These are phyloP conservation scores for Jaltomata sinuosa DNA, from an alignment of 257 asterid genomes.

Conservation along the genomic window DNA sequence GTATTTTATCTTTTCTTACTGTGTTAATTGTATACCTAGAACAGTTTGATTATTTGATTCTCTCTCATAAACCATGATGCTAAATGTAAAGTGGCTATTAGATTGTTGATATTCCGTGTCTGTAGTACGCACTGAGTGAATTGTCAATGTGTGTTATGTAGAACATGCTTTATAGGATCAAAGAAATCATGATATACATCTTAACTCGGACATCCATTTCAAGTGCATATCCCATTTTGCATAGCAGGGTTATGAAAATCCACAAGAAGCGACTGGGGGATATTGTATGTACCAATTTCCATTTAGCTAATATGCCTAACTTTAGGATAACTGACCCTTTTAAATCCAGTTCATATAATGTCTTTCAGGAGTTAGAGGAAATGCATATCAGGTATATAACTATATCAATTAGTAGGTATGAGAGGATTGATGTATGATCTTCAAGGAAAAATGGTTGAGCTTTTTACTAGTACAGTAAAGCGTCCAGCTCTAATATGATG, in stretches of 20 bases:
- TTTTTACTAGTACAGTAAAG: background rate
- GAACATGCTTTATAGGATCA: background rate
- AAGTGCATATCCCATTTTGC: background rate
- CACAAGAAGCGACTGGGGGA: background rate
- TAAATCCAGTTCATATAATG: background rate
- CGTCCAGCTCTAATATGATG: background rate
- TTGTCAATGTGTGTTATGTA: background rate
- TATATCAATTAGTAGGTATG: background rate
- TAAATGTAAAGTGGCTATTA: background rate
- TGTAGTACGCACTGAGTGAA: background rate
- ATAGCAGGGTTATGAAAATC: background rate
- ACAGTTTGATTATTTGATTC: background rate
- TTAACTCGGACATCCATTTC: background rate
- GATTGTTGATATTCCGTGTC: background rate
- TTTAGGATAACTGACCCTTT: background rate
- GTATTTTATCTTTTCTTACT: conserved; percentile 5
- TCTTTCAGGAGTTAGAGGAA: background rate
- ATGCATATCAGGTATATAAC: background rate
- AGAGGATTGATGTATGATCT: background rate
- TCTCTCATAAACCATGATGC: background rate
- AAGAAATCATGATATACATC: background rate
- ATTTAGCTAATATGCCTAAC: background rate
- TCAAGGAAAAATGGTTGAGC: background rate
- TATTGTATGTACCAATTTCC: background rate
- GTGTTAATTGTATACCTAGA: background rate